Base-by-base conservation (phyloP, 192 early-diverging fungal genomes). In the Geosiphon pyriformis region DNA sequence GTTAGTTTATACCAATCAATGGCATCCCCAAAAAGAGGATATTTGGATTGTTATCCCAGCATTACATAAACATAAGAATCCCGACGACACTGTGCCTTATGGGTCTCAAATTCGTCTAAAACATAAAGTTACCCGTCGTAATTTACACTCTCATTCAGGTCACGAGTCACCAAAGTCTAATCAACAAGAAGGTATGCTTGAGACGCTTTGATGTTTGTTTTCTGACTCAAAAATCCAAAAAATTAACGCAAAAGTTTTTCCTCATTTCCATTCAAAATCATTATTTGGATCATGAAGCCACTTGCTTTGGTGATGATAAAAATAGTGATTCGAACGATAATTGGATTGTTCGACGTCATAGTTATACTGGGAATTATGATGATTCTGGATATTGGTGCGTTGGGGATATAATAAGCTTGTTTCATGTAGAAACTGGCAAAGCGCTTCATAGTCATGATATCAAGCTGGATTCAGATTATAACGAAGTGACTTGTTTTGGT, bases 71-170 rank as follows among this genome's bases (percentile, higher is more conserved):
- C 68, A 74, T 20, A 70, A 72, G 4, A 62, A 78, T 1, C 71
- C 72, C 1, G 83, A 75, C 18, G 72, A 74, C 11, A 68, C 70
- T 22, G 68, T 85, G 4, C 31, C 61, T 48, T 83, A 76, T 59
- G 78, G 78, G 30, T 76, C 72, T 0, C 62, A 77, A 64, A 74
- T 85, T 57, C 79, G 83, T 27, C 70, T 85, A 46, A 76, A 78
- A 30, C 82, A 83, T 57, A 32, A 75, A 6, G 57, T 74, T 62
- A 83, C 78, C 48, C 76, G 82, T 10, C 54, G 67, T 20, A 80
- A 85, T 59, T 47, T 85, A 50, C 83, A 83, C 61, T 85, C 83
- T 51, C 83, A 85, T 74, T 72, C 71, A 23, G 77, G 72, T 57
- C 75, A 70, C 67, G 65, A 31, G 20, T 74, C 76, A 37, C 72